Evolutionary conservation across 2,329 filamentous ascomycete genomes (phyloP).

Genomic region (Cladosporium cucumerinum): DNA sequence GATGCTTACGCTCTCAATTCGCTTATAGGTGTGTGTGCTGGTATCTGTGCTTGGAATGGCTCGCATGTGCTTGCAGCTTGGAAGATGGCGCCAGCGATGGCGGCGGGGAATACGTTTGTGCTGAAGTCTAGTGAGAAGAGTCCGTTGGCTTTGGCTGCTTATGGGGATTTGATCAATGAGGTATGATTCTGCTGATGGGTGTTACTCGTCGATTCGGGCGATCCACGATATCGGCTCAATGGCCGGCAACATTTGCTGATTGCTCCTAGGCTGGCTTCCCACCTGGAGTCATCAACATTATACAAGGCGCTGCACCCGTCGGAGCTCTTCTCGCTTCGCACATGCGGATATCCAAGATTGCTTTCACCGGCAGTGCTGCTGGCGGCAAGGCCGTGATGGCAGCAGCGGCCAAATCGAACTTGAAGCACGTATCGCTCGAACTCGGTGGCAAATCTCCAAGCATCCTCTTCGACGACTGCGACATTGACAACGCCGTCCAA

Average conservation of each 20-base stretch:
- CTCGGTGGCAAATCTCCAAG: conserved; percentile 27
- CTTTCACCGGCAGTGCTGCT: conserved; percentile 23
- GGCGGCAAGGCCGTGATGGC: conserved; percentile 24
- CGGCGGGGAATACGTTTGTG: conserved; percentile 10
- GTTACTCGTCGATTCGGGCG: neutral
- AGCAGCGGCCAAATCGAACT: conserved; percentile 23
- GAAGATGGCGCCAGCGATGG: conserved; percentile 14
- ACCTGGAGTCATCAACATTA: conserved; percentile 60
- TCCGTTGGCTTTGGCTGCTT: conserved; percentile 56
- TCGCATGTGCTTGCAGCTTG: conserved; percentile 38
- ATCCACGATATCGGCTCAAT: neutral
- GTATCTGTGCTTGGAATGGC: conserved; percentile 44
- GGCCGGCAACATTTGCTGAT: neutral
- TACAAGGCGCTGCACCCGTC: conserved; percentile 73
- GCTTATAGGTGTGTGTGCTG: conserved; percentile 36
- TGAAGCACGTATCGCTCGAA: conserved; percentile 29
- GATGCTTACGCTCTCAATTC: neutral
- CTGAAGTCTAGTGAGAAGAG: conserved; percentile 15
- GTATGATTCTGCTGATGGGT: neutral
- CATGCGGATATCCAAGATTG: conserved; percentile 14
- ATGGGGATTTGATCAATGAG: conserved; percentile 56
- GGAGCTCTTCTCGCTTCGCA: conserved; percentile 41
- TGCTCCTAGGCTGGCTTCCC: conserved; percentile 38
- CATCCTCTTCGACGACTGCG: conserved; percentile 26
- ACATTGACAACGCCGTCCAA: conserved; percentile 43